These are phyloP conservation scores for Berkeleyomyces rouxiae DNA, from an alignment of 2,329 filamentous ascomycete genomes.

Conservation along the genomic window DNA sequence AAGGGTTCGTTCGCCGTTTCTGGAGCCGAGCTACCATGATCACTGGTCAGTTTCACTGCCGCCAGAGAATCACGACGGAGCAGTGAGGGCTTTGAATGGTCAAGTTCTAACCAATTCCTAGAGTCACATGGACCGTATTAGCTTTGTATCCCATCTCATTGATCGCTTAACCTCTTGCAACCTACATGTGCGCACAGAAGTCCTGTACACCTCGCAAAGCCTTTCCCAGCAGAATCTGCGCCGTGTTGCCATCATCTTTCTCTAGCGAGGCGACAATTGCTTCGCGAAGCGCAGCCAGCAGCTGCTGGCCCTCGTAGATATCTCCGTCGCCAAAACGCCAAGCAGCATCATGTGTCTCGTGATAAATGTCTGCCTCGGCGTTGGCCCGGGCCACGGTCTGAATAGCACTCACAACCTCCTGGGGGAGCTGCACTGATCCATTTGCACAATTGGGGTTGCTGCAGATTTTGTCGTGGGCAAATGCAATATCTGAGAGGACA, in stretches of 20 bases:
- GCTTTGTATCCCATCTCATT: neutral
- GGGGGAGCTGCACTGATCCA: constrained; percentile 5
- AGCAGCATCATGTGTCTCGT: neutral
- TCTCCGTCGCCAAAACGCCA: constrained; percentile 14
- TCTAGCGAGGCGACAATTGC: constrained; percentile 9
- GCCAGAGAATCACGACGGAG: constrained; percentile 3
- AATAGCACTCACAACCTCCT: constrained; percentile 10
- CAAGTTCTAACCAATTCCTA: constrained; percentile 13
- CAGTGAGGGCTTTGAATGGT: constrained; percentile 5
- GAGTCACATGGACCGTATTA: no score
- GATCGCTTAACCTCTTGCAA: neutral
- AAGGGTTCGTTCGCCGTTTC: neutral
- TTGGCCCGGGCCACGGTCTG: constrained; percentile 9
- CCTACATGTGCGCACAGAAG: constrained; percentile 14
- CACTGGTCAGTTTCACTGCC: neutral
- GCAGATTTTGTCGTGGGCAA: constrained; percentile 4
- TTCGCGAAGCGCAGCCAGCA: constrained; percentile 7
- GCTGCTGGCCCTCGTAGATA: constrained; percentile 6
- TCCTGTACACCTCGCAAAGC: constrained; percentile 14
- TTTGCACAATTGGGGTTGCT: neutral
- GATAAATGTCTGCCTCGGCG: constrained; percentile 8
- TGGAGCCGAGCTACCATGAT: neutral
- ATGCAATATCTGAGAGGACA: constrained; percentile 5
- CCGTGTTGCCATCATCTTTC: constrained; percentile 2
- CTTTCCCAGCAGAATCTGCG: constrained; percentile 11